Conservation (phyloP, 2,329 filamentous ascomycete genomes). For the Pezicula neosporulosa region DNA sequence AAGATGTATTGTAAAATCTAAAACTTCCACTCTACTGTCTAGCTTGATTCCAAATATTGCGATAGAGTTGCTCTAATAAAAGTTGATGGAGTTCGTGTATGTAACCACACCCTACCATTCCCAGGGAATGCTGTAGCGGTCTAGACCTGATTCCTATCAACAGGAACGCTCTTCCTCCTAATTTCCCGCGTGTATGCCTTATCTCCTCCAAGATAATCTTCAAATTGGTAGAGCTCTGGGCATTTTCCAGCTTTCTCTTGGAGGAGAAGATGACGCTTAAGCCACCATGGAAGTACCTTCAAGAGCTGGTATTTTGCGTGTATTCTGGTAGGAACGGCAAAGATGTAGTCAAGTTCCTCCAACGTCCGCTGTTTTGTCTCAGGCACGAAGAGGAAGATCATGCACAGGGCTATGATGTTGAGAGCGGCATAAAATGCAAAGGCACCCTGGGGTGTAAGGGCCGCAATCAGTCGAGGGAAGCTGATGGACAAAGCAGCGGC, state of each 20-base stretch:
- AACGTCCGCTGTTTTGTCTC: constrained; percentile 47
- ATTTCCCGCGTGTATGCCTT: too few relatives aligned
- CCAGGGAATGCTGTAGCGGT: too few relatives aligned
- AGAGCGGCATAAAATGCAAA: constrained; percentile 33
- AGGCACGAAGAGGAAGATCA: constrained; percentile 53
- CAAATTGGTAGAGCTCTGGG: constrained; percentile 47
- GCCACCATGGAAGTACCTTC: constrained; percentile 41
- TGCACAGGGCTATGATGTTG: constrained; percentile 47
- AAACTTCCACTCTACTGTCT: too few relatives aligned
- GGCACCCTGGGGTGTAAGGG: neutral
- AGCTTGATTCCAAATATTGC: too few relatives aligned
- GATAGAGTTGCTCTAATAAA: too few relatives aligned
- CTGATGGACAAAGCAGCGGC: constrained; percentile 40
- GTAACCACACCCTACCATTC: too few relatives aligned
- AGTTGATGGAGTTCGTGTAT: too few relatives aligned
- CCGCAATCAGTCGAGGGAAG: constrained; percentile 15
- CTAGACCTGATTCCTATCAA: too few relatives aligned
- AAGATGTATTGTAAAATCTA: too few relatives aligned
- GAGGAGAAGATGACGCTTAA: constrained; percentile 52
- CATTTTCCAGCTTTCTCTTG: constrained; percentile 35
- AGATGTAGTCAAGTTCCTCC: constrained; percentile 40
- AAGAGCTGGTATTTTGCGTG: constrained; percentile 18
- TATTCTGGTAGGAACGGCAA: constrained; percentile 26
- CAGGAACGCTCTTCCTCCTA: too few relatives aligned
- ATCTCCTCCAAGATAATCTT: constrained; percentile 6